A percentile compares a stretch with the other conserved stretches of the same genome.
Evolutionary conservation across 768 basidiomycete species (phyloP).

Genomic region (Crucibulum laeve): DNA sequence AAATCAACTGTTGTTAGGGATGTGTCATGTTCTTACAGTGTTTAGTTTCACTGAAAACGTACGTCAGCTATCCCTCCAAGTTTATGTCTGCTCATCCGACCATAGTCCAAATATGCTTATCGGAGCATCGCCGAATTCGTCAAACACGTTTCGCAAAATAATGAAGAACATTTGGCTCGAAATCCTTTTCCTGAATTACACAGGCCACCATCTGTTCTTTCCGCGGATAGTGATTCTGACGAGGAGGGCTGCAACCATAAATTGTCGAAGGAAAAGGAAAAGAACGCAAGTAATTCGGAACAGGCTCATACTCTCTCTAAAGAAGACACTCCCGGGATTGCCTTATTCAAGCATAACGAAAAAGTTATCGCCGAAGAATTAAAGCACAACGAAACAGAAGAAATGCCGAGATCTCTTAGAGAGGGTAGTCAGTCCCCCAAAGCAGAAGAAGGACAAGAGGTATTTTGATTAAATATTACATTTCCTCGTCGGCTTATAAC

Average conservation of each 20-base stretch:
- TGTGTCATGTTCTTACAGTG: constrained; percentile 72
- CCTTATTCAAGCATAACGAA: constrained; percentile 25
- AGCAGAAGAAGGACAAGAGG: not conserved
- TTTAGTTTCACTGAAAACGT: constrained; percentile 64
- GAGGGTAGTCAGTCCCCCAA: not conserved
- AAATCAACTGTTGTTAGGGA: constrained; percentile 31
- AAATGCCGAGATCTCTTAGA: not conserved
- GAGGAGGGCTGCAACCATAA: too few relatives aligned
- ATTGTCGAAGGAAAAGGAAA: not conserved
- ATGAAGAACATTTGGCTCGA: constrained; percentile 27
- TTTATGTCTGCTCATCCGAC: not conserved
- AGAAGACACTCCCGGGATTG: constrained; percentile 13
- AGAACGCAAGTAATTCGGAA: not conserved
- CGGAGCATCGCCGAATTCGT: constrained; percentile 54
- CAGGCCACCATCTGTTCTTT: constrained; percentile 13
- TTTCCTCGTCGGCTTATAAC: not conserved
- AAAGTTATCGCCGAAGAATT: constrained; percentile 20
- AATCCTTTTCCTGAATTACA: constrained; percentile 46
- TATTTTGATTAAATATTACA: not conserved
- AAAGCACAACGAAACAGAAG: constrained; percentile 16
- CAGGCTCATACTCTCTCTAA: not conserved
- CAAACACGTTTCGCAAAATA: constrained; percentile 43
- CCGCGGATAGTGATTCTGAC: not conserved
- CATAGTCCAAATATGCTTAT: constrained; percentile 57
- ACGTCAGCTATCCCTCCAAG: constrained; percentile 12